Conservation (phyloP, 768 basidiomycete species). For the Pholiota molesta region DNA sequence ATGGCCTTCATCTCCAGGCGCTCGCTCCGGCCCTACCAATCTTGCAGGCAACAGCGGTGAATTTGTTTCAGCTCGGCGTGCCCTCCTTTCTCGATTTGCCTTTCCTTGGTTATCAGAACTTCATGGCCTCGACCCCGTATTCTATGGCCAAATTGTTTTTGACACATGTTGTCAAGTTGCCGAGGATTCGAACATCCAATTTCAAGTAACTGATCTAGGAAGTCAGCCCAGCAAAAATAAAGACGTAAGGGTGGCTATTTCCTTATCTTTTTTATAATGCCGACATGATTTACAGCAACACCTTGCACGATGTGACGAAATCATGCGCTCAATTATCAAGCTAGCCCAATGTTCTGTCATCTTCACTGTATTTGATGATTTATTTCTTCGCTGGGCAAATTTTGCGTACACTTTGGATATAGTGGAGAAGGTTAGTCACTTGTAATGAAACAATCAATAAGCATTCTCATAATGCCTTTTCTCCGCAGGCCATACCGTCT, state of each 20-base stretch:
- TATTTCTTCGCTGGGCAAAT: slow-evolving; percentile 65
- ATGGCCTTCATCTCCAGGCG: slow-evolving; percentile 56
- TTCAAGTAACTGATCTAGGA: background rate
- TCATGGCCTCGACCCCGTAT: slow-evolving; percentile 58
- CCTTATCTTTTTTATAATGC: background rate
- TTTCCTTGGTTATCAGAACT: slow-evolving; percentile 71
- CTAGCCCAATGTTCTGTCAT: slow-evolving; percentile 54
- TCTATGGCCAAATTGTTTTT: slow-evolving; percentile 58
- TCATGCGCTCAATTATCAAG: slow-evolving; percentile 55
- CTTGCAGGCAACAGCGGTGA: slow-evolving; percentile 66
- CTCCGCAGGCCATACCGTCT: slow-evolving; percentile 49
- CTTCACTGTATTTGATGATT: slow-evolving; percentile 59
- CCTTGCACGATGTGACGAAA: slow-evolving; percentile 38
- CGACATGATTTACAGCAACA: slow-evolving; percentile 5
- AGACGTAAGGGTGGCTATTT: background rate
- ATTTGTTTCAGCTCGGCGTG: slow-evolving; percentile 63
- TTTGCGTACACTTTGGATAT: slow-evolving; percentile 36
- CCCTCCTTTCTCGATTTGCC: slow-evolving; percentile 58
- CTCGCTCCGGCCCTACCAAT: slow-evolving; percentile 38
- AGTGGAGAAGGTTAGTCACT: slow-evolving; percentile 41
- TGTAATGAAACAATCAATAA: background rate
- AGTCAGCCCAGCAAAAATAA: background rate
- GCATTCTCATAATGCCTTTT: background rate
- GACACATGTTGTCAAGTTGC: slow-evolving; percentile 54
- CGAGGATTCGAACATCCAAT: slow-evolving; percentile 14